phyloP scores from a whole-genome alignment of 257 asterid species.

The Avicennia marina region DNA sequence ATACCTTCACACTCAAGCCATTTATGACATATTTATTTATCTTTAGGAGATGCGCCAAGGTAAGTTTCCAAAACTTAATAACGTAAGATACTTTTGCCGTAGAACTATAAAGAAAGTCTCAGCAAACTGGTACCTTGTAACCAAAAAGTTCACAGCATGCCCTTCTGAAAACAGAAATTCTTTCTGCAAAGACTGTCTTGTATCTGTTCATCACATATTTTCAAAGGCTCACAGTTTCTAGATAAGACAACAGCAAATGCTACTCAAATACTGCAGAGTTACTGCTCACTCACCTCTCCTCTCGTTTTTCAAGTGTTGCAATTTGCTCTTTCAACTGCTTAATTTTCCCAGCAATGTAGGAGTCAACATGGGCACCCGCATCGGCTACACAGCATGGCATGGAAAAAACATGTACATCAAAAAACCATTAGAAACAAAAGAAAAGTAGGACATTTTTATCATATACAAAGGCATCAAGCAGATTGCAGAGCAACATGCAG shows the following conservation, averaged over 20 bases:
- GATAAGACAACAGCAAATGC: constrained; percentile 19
- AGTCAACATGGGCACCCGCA: constrained; percentile 83
- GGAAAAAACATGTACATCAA: constrained; percentile 15
- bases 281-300: constrained; percentile 70
- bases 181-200: constrained; percentile 92
- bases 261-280: constrained; percentile 13
- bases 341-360: constrained; percentile 80
- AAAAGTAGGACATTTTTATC: background rate
- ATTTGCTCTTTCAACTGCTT: constrained; percentile 92
- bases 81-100: background rate
- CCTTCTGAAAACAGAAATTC: constrained; percentile 94
- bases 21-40: no score
- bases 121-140: constrained; percentile 67
- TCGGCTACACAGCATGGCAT: constrained; percentile 48
- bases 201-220: constrained; percentile 47
- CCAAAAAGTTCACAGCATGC: constrained; percentile 99
- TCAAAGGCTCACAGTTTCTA: constrained; percentile 25
- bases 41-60: no score
- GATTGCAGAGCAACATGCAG: constrained; percentile 8
- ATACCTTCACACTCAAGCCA: no score
- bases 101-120: constrained; percentile 10
- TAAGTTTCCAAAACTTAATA: background rate
- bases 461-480: constrained; percentile 11
- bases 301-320: constrained; percentile 95
- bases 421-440: constrained; percentile 1